Evolutionary conservation across 306 rosid species (phyloP), one percentile per base, ranked within the genome.

Genomic region (Cicer yamashitae): DNA sequence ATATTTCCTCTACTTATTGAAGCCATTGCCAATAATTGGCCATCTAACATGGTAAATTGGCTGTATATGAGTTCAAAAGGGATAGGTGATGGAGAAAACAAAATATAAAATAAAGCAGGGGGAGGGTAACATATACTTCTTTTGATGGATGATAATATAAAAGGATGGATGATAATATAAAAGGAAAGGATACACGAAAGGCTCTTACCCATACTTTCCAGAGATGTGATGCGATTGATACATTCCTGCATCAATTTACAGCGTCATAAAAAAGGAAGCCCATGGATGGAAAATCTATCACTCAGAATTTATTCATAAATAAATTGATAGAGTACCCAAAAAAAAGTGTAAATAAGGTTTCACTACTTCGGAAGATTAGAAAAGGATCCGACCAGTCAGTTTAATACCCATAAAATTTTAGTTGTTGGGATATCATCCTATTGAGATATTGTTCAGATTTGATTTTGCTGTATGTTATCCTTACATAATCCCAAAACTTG

Each of bases 151-250:
- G 73, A 64, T 17, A 40, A 8, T 45, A 18, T 39, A 71, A 62
- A 70, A 60, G 37, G 39, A 44, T 61, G 12, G 47, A 47, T 53
- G 73, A 64, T 17, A 40, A 8, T 45, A 18, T 39, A 71, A 62
- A 70, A 60, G 37, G 39, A 44, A 14, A 69, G 46, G 64, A 68
- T 44, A 70, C 7, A 70, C 43, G 39, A 57, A 65, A 43, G 71
- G 50, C 34, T 57, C 90, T 79, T 84, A 94, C 98, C 96, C 82
- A 94, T 77, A 46, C 89, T 83, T 80, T 94, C 98, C 82, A 94
- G 77, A 60, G 90, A 82, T 79, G 86, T 75, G 63, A 94, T 94
- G 75, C 98, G 96, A 81, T 94, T 89, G 85, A 91, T 91, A 77
- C 97, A 90, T 87, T 94, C 98, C 98, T 91, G 93, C 84, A 82